These are phyloP conservation scores for Dendryphion nanum DNA, from an alignment of 2,329 filamentous ascomycete species.

Conservation along the genomic window DNA sequence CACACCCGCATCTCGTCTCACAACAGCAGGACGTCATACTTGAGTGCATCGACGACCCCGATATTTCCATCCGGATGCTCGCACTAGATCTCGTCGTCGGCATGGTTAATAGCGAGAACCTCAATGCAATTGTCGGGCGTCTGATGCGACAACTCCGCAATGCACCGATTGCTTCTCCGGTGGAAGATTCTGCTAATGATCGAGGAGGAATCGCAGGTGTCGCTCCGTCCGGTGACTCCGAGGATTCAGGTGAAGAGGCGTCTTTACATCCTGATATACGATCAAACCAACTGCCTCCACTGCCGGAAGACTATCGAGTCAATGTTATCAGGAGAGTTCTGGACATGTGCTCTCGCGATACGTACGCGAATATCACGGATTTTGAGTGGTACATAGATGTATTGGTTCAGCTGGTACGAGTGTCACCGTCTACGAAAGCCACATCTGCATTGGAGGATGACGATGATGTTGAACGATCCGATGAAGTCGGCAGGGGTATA, in stretches of 20 bases:
- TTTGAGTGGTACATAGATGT: slow-evolving; percentile 98
- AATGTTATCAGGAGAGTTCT: slow-evolving; percentile 82
- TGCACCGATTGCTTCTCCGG: slow-evolving; percentile 56
- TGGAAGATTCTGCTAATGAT: slow-evolving; percentile 48
- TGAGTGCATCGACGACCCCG: slow-evolving; percentile 90
- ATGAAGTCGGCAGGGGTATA: slow-evolving; percentile 65
- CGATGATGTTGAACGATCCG: slow-evolving; percentile 21
- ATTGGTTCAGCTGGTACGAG: slow-evolving; percentile 76
- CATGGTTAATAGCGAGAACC: slow-evolving; percentile 87
- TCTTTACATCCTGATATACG: slow-evolving; percentile 53
- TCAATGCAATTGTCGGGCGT: slow-evolving; percentile 80
- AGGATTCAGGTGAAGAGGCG: slow-evolving; percentile 58
- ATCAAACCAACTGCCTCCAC: slow-evolving; percentile 53
- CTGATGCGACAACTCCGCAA: slow-evolving; percentile 80
- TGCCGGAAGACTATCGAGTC: slow-evolving; percentile 82
- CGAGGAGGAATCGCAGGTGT: slow-evolving; percentile 43
- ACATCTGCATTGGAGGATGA: slow-evolving; percentile 22
- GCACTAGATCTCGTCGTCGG: slow-evolving; percentile 88
- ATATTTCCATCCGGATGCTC: slow-evolving; percentile 93
- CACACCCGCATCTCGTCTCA: slow-evolving; percentile 83
- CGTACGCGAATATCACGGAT: slow-evolving; percentile 80
- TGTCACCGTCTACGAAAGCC: slow-evolving; percentile 55
- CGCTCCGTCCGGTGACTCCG: slow-evolving; percentile 53
- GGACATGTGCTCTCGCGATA: slow-evolving; percentile 85
- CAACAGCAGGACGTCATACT: slow-evolving; percentile 95